Evolutionary conservation across 2,329 filamentous ascomycete genomes (phyloP).

Genomic region (Ophiostoma perfectum): DNA sequence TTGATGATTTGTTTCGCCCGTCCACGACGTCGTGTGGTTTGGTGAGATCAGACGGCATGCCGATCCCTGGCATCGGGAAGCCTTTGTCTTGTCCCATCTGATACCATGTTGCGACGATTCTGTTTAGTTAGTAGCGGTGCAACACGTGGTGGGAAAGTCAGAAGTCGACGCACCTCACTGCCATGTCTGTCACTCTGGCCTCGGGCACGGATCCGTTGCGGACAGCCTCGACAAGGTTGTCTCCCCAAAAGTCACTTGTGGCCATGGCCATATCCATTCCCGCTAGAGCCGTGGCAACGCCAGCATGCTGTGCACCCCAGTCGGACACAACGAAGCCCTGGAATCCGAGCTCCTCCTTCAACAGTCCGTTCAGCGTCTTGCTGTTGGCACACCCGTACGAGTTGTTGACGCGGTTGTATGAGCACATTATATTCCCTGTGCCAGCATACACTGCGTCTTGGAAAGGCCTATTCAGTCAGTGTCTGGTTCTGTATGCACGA

Average conservation of each 20-base stretch:
- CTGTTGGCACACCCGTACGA: slow-evolving; percentile 64
- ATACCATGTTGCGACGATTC: slow-evolving; percentile 51
- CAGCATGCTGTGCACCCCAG: slow-evolving; percentile 61
- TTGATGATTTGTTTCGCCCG: slow-evolving; percentile 45
- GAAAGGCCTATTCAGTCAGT: slow-evolving; percentile 37
- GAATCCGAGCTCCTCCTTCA: slow-evolving; percentile 56
- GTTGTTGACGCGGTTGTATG: slow-evolving; percentile 65
- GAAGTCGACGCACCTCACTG: slow-evolving; percentile 21
- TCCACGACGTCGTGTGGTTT: slow-evolving; percentile 50
- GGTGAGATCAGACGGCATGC: slow-evolving; percentile 47
- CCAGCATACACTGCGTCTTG: slow-evolving; percentile 57
- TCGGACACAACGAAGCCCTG: slow-evolving; percentile 63
- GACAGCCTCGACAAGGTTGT: slow-evolving; percentile 55
- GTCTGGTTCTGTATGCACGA: slow-evolving; percentile 22
- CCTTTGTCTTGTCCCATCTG: slow-evolving; percentile 47
- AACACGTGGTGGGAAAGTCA: slow-evolving; percentile 15
- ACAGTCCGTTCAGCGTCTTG: slow-evolving; percentile 56
- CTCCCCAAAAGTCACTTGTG: slow-evolving; percentile 38
- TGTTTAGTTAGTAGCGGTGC: background rate
- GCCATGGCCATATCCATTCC: slow-evolving; percentile 72
- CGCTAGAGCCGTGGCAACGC: slow-evolving; percentile 55
- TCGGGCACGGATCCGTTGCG: slow-evolving; percentile 54
- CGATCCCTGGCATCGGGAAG: slow-evolving; percentile 45
- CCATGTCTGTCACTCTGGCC: slow-evolving; percentile 41
- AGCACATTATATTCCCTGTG: slow-evolving; percentile 52